A percentile compares a stretch with the other conserved stretches of the same genome.
Conservation (phyloP, 2,329 filamentous ascomycete genomes). For the Rhytidhysteron rufulum region DNA sequence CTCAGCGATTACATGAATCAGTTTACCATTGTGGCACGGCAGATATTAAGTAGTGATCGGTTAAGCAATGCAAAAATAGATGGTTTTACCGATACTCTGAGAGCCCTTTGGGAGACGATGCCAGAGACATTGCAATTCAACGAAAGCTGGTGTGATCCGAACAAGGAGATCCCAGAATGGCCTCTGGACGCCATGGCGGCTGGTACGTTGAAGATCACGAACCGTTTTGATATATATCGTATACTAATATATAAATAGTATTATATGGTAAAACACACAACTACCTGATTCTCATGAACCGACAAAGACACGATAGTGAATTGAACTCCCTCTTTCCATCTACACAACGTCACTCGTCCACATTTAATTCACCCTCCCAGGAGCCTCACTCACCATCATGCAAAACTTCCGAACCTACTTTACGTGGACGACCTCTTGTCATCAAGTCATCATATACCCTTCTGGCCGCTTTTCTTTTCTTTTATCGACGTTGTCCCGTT, state of each 20-base stretch:
- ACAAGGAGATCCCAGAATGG: slow-evolving; percentile 43
- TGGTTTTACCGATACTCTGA: slow-evolving; percentile 44
- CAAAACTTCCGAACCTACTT: slow-evolving; percentile 6
- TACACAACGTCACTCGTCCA: background rate
- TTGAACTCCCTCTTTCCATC: background rate
- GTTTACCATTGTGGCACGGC: slow-evolving; percentile 46
- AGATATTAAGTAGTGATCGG: slow-evolving; percentile 43
- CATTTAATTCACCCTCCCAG: slow-evolving; percentile 3
- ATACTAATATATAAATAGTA: too few species aligned
- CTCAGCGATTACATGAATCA: slow-evolving; percentile 45
- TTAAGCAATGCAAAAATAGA: slow-evolving; percentile 44
- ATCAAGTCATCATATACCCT: slow-evolving; percentile 40
- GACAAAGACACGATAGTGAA: slow-evolving; percentile 32
- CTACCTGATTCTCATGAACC: slow-evolving; percentile 47
- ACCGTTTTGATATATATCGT: too few species aligned
- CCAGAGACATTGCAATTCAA: slow-evolving; percentile 46
- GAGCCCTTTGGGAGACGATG: slow-evolving; percentile 43
- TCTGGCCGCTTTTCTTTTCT: slow-evolving; percentile 45
- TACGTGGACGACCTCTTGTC: slow-evolving; percentile 39
- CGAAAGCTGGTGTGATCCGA: slow-evolving; percentile 39
- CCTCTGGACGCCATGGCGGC: slow-evolving; percentile 45
- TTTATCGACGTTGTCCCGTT: slow-evolving; percentile 40
- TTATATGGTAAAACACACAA: slow-evolving; percentile 48
- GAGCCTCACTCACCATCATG: background rate
- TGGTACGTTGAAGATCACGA: too few species aligned